Conservation (phyloP, 208 protist genomes). For the Acanthamoeba divionensis region DNA sequence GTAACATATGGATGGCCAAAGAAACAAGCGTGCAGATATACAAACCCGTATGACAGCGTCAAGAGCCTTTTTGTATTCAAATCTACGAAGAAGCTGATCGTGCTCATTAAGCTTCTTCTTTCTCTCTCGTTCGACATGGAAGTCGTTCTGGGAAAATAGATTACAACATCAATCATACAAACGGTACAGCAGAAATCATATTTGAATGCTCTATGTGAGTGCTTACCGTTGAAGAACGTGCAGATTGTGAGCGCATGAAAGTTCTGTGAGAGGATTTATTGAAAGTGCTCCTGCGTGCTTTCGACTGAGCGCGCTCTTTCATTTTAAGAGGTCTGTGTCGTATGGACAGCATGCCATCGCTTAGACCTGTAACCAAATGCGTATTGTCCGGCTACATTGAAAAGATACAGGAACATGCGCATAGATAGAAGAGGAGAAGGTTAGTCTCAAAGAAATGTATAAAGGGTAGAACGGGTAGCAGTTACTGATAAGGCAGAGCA, state of each 20-base stretch:
- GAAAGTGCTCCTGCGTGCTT: not conserved
- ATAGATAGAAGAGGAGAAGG: not conserved
- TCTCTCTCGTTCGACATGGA: not conserved
- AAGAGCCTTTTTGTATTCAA: constrained; percentile 65
- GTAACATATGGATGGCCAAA: not conserved
- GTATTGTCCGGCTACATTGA: constrained; percentile 60
- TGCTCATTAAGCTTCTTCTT: not conserved
- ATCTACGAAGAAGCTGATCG: constrained; percentile 60
- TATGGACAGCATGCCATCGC: constrained; percentile 62
- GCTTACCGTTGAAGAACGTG: not conserved
- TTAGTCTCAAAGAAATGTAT: not conserved
- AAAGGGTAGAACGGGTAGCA: not conserved
- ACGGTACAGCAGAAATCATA: not conserved
- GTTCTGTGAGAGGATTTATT: constrained; percentile 30
- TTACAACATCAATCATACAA: not conserved
- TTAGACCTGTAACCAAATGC: constrained; percentile 63
- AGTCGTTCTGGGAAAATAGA: not conserved
- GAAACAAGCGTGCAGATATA: not conserved
- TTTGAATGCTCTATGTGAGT: not conserved
- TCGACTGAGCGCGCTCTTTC: not conserved
- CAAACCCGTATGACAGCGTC: constrained; percentile 55
- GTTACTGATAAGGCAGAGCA: constrained; percentile 60
- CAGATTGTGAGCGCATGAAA: constrained; percentile 44
- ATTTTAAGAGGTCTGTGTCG: not conserved
- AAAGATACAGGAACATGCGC: not conserved